Evolutionary conservation across 345 rosid species (phyloP), one percentile per base, ranked within the genome.

Genomic region (Cardiospermum halicacabum): DNA sequence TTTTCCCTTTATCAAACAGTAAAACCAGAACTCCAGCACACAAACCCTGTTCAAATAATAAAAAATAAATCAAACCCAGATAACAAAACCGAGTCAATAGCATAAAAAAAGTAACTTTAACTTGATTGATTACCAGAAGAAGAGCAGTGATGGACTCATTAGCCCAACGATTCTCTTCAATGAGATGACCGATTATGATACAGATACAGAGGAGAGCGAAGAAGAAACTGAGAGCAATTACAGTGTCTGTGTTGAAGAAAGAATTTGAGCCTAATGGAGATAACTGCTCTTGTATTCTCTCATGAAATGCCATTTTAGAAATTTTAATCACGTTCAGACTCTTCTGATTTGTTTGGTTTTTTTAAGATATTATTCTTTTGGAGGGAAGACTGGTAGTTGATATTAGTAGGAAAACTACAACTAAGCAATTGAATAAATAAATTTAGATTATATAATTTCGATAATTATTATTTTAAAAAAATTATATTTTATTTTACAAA

Each of bases 81-180:
- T 21, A 21, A 7, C n/a, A n/a, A 68, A 11, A 47, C 8, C 16
- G 39, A 53, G n/a, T n/a, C n/a, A n/a, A 30, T 24, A 56, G 4
- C 43, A 39, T 11, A 16, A 4, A 3, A 21, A 39, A 45, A 5
- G 19, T 53, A n/a, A n/a, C n/a, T n/a, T n/a, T n/a, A n/a, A n/a
- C n/a, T n/a, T n/a, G n/a, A n/a, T n/a, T n/a, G n/a, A n/a, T 13
- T 3, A 84, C 93, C 88, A 82, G 45, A 60, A 84, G 42, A 51
- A 87, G 88, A 3, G 90, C 88, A 9, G 85, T 75, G 69, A 80
- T 85, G n/a, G 90, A 84, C 57, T 83, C 85, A 58, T 87, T 87
- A 22, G 88, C 87, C 94, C 94, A 85, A 3, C 87, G 84, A 56
- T 85, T 78, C 72, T 79, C 88, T 64, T 87, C 88, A 11, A 87